A percentile compares a stretch with the other conserved stretches of the same genome.
phyloP scores from a whole-genome alignment of 164 flowering plant genomes.

The Umbellularia californica region DNA sequence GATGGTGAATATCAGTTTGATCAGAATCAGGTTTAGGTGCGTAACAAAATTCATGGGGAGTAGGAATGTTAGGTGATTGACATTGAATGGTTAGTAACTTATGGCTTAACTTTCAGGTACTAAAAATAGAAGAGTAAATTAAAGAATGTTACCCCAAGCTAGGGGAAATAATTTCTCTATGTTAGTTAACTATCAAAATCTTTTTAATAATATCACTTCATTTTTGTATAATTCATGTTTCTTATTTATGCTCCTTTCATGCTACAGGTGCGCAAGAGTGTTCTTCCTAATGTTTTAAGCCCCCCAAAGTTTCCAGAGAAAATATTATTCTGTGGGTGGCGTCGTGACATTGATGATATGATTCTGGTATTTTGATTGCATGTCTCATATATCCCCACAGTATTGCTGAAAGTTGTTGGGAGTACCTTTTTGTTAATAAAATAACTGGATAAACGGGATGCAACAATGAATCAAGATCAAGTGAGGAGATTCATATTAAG shows the following conservation, averaged over 20 bases:
- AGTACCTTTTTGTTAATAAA: background rate
- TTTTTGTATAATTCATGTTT: conserved; percentile 3
- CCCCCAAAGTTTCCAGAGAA: conserved; percentile 88
- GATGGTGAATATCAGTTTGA: too few species aligned
- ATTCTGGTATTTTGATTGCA: conserved; percentile 55
- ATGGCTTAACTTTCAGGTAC: too few species aligned
- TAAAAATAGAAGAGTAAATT: too few species aligned
- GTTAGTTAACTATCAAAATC: background rate
- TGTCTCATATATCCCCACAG: background rate
- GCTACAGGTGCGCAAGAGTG: conserved; percentile 50
- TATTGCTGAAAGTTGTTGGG: background rate
- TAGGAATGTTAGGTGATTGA: too few species aligned
- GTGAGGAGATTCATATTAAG: too few species aligned
- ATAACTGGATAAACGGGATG: background rate
- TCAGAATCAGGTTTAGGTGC: too few species aligned
- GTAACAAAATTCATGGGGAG: too few species aligned
- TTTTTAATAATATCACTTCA: background rate
- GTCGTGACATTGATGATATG: conserved; percentile 96
- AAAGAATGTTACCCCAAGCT: too few species aligned
- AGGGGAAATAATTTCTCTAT: too few species aligned
- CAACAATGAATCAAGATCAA: background rate
- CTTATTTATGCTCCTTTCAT: conserved; percentile 6
- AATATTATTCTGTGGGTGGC: conserved; percentile 94
- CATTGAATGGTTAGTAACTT: too few species aligned
- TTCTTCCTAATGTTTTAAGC: conserved; percentile 36